A percentile compares a stretch with the other conserved stretches of the same genome.
phyloP scores from a whole-genome alignment of 768 basidiomycete genomes.

The Amyloporia xantha region DNA sequence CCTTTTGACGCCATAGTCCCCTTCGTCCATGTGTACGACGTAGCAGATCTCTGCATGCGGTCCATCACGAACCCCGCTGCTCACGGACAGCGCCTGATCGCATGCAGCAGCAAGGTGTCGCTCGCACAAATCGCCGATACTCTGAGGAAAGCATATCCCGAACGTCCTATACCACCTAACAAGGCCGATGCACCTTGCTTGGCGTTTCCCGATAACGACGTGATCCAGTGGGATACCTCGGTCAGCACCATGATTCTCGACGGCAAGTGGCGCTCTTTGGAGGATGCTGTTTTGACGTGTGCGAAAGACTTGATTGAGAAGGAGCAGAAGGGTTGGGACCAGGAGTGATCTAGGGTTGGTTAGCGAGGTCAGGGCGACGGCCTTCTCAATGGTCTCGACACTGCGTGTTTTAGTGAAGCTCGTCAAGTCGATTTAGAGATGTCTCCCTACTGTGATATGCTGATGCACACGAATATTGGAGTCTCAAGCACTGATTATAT shows the following conservation, averaged over 20 bases:
- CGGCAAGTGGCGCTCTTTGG: neutral
- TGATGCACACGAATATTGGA: no score
- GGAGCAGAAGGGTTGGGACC: slow-evolving; percentile 14
- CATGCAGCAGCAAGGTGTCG: neutral
- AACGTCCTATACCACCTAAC: neutral
- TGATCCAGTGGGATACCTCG: neutral
- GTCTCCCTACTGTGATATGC: no score
- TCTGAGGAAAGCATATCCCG: neutral
- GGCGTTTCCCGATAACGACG: neutral
- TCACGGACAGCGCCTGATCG: neutral
- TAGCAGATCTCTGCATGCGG: neutral
- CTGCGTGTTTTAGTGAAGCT: no score
- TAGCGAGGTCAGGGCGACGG: no score
- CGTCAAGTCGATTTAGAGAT: no score
- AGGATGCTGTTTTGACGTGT: neutral
- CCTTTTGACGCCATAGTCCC: neutral
- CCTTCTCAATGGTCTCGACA: no score
- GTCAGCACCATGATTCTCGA: neutral
- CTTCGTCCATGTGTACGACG: neutral
- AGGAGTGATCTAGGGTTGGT: no score
- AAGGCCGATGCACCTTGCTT: neutral
- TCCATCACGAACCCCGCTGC: neutral
- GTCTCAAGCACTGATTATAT: no score
- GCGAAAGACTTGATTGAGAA: slow-evolving; percentile 4
- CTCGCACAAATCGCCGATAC: neutral